These are phyloP conservation scores for Wickerhamomyces ciferrii DNA, from an alignment of 805 yeast species.

Conservation along the genomic window DNA sequence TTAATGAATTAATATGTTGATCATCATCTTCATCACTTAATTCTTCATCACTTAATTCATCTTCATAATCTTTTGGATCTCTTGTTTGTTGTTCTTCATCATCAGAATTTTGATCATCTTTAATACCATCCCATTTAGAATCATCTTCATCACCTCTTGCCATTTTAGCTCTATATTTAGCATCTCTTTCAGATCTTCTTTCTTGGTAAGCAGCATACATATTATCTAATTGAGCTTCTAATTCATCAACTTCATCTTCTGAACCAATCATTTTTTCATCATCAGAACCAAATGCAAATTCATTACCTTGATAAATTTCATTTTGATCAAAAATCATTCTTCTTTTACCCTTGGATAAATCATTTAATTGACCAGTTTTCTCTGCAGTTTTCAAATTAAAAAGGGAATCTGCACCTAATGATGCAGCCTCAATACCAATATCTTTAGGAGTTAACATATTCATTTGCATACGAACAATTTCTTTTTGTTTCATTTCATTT, in stretches of 20 bases:
- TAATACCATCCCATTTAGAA: slow-evolving; percentile 74
- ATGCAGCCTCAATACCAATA: slow-evolving; percentile 90
- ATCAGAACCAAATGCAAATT: slow-evolving; percentile 48
- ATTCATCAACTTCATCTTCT: slow-evolving; percentile 54
- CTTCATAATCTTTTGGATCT: slow-evolving; percentile 24
- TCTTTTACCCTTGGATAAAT: slow-evolving; percentile 73
- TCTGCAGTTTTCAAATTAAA: slow-evolving; percentile 85
- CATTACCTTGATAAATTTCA: slow-evolving; percentile 49
- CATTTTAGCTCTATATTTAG: slow-evolving; percentile 61
- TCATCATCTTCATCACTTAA: slow-evolving; percentile 59
- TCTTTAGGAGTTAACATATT: slow-evolving; percentile 91
- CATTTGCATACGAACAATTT: slow-evolving; percentile 88
- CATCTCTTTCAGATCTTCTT: slow-evolving; percentile 60
- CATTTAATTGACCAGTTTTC: slow-evolving; percentile 75
- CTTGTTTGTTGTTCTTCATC: slow-evolving; percentile 67
- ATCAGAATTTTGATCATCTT: slow-evolving; percentile 44
- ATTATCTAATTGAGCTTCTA: slow-evolving; percentile 77
- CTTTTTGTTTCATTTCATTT: slow-evolving; percentile 83
- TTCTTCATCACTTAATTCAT: slow-evolving; percentile 22
- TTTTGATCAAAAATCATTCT: slow-evolving; percentile 51
- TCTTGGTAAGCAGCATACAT: slow-evolving; percentile 76
- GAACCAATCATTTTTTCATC: slow-evolving; percentile 26
- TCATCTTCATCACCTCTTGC: slow-evolving; percentile 75
- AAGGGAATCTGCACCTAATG: slow-evolving; percentile 68
- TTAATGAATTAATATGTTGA: slow-evolving; percentile 57